Evolutionary conservation across 345 rosid species (phyloP).

Genomic region (Linum trigynum): DNA sequence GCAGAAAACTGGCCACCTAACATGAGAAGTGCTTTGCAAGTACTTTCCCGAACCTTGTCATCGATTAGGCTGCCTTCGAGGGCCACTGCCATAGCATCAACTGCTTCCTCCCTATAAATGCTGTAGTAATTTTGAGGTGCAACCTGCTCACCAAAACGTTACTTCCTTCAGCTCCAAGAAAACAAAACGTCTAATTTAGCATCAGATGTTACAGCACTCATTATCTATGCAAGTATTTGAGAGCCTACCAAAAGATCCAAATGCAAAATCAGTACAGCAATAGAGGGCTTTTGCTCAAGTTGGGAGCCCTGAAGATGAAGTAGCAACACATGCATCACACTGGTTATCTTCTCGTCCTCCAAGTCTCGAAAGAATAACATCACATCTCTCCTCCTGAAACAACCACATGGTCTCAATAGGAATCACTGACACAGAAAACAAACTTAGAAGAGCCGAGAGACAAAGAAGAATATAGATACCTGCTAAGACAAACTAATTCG

Average conservation of each 20-base stretch:
- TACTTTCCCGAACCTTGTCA: constrained; percentile 26
- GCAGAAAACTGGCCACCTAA: constrained; percentile 37
- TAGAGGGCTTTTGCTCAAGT: constrained; percentile 31
- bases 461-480: constrained; percentile 20
- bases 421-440: too few relatives aligned
- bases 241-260: constrained; percentile 39
- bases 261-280: constrained; percentile 41
- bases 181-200: neutral
- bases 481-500: constrained; percentile 44
- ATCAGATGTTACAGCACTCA: neutral
- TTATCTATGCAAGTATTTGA: neutral
- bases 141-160: constrained; percentile 21
- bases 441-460: neutral
- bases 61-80: constrained; percentile 30
- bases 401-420: neutral
- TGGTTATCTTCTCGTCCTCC: constrained; percentile 31
- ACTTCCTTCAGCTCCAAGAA: neutral
- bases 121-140: constrained; percentile 35
- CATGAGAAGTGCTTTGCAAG: constrained; percentile 41
- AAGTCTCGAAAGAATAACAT: constrained; percentile 22
- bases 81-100: constrained; percentile 36
- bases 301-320: constrained; percentile 35
- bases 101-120: constrained; percentile 47
- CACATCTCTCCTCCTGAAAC: constrained; percentile 36
- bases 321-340: constrained; percentile 34